Percentiles rank a stretch among this genome's conserved stretches.
Evolutionary conservation across 106 monocot genomes (phyloP).

Genomic region (Chionographis japonica): DNA sequence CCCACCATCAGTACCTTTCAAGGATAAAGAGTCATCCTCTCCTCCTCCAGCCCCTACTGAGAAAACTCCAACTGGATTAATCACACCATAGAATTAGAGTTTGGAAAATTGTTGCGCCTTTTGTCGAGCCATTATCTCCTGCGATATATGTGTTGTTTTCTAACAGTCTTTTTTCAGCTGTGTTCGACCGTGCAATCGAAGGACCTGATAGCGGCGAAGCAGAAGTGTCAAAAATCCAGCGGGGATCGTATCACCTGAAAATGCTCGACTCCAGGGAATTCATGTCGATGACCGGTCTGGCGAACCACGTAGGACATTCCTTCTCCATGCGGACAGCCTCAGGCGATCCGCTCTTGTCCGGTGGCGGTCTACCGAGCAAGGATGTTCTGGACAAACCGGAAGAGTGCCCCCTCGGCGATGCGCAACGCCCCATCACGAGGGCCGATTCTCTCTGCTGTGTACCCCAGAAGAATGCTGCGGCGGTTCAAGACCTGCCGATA

Average conservation of each 20-base stretch:
- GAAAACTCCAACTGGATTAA: too few species aligned
- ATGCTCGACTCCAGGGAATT: conserved; percentile 25
- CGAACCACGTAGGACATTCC: conserved; percentile 33
- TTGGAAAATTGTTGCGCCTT: too few species aligned
- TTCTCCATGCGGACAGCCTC: conserved; percentile 26
- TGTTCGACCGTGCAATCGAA: conserved; percentile 18
- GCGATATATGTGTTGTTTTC: not conserved
- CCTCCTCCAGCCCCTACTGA: too few species aligned
- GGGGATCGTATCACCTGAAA: conserved; percentile 12
- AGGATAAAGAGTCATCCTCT: too few species aligned
- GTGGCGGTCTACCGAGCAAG: conserved; percentile 1
- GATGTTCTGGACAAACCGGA: conserved; percentile 23
- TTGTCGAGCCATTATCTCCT: too few species aligned
- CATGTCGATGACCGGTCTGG: conserved; percentile 38
- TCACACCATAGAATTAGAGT: too few species aligned
- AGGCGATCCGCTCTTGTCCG: not conserved
- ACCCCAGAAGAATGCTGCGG: conserved; percentile 21
- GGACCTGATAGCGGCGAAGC: conserved; percentile 8
- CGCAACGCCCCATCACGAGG: conserved; percentile 31
- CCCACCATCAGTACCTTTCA: too few species aligned
- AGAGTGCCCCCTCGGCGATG: conserved; percentile 28
- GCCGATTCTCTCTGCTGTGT: conserved; percentile 40
- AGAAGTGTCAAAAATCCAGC: conserved; percentile 9
- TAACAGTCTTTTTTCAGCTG: conserved; percentile 8
- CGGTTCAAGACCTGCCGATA: conserved; percentile 9